phyloP scores from a whole-genome alignment of 331 rosid species.

The Malus hybrid region DNA sequence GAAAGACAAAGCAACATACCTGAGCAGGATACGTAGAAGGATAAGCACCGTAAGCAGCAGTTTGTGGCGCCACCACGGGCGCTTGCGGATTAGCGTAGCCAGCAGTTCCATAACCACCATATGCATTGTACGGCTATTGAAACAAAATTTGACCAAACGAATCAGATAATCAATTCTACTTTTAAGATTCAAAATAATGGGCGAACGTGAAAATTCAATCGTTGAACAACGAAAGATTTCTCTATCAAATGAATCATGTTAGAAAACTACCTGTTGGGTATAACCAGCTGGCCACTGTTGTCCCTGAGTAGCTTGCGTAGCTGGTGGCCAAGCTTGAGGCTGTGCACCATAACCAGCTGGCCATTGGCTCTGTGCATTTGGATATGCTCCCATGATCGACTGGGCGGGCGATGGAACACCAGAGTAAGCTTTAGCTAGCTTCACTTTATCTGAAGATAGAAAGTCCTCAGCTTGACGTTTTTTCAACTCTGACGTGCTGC shows the following conservation, averaged over 20 bases:
- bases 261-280: constrained; percentile 60
- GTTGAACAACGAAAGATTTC: background rate
- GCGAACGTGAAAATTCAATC: background rate
- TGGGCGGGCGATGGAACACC: constrained; percentile 76
- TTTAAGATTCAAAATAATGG: background rate
- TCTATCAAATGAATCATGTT: background rate
- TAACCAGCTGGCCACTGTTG: constrained; percentile 97
- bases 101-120: constrained; percentile 59
- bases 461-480: constrained; percentile 92
- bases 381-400: constrained; percentile 71
- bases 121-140: constrained; percentile 69
- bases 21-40: constrained; percentile 86
- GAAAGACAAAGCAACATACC: constrained; percentile 24
- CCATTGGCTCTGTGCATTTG: constrained; percentile 85
- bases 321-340: constrained; percentile 96
- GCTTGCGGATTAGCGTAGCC: constrained; percentile 52
- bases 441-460: constrained; percentile 78
- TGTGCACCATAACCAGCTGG: constrained; percentile 68
- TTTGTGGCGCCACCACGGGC: constrained; percentile 58
- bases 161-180: background rate
- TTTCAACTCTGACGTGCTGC: constrained; percentile 74
- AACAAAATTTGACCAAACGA: background rate
- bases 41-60: constrained; percentile 68
- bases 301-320: constrained; percentile 68
- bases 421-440: constrained; percentile 62